phyloP scores from a whole-genome alignment of 1,284 basidiomycete species.

The Leccinum angustisporum region DNA sequence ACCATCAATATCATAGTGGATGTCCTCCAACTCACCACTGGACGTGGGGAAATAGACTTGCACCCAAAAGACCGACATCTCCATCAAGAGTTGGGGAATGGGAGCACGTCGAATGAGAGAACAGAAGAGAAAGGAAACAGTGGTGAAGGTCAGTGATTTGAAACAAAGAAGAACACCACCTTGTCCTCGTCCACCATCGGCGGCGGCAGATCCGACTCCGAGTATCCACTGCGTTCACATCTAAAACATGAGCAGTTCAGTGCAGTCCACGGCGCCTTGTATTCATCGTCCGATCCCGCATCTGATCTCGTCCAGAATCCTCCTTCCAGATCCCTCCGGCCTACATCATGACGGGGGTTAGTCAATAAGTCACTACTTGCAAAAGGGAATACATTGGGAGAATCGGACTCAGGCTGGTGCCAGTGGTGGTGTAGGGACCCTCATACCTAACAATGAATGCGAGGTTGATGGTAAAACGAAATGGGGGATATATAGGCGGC shows the following conservation, averaged over 20 bases:
- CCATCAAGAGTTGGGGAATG: background rate
- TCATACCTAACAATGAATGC: too few relatives aligned
- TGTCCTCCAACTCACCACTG: too few relatives aligned
- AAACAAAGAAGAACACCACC: background rate
- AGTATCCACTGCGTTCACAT: background rate
- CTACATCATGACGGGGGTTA: too few relatives aligned
- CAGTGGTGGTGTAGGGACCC: too few relatives aligned
- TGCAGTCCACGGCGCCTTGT: background rate
- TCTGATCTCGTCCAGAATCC: too few relatives aligned
- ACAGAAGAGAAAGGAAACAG: background rate
- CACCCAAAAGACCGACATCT: background rate
- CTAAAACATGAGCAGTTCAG: background rate
- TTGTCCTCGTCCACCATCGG: background rate
- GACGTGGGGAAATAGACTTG: too few relatives aligned
- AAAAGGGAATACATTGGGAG: too few relatives aligned
- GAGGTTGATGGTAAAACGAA: too few relatives aligned
- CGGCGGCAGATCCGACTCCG: background rate
- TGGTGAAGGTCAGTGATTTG: background rate
- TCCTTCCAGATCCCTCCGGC: too few relatives aligned
- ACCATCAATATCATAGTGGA: background rate
- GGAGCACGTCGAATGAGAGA: background rate
- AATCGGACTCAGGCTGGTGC: too few relatives aligned
- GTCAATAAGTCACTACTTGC: too few relatives aligned
- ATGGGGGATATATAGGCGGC: too few relatives aligned
- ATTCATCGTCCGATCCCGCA: background rate